Evolutionary conservation across 116 monocot genomes (phyloP), one percentile per base, ranked within the genome.

Genomic region (Dioscorea cayenensis): DNA sequence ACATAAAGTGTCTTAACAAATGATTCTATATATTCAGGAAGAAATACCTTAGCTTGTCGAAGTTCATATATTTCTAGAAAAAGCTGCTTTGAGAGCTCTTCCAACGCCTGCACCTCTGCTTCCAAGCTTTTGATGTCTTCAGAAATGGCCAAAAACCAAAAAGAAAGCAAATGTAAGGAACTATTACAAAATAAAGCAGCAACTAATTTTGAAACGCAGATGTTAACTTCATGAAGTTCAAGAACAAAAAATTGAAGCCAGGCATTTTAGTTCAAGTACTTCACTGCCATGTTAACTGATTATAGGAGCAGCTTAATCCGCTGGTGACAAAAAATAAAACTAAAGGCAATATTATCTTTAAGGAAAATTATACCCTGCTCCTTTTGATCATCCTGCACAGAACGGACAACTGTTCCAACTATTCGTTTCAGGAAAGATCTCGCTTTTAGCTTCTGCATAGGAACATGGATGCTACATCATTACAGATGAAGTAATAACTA

Each of bases 11-110:
- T 2, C 7, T 21, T 21, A 19, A 21, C 38, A 29, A 70, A 6
- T 55, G 2, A 10, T 43, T 43, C 6, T 5, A 68, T 3, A 69
- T 51, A 63, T 7, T 21, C 27, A 73, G 27, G 23, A 71, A 13
- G 65, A 73, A 23, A 66, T 4, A 97, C 97, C 86, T 97, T 97
- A 61, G 97, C 97, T 77, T 93, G 88, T 66, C 93, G 93, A 75
- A 97, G 91, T 71, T 97, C 97, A 83, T 89, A 95, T 59, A 95
- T 84, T 66, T 95, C 95, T 69, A 95, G 90, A 76, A 95, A 95
- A 27, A 95, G 69, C 65, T 92, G 92, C 75, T 92, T 95, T 60
- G 95, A 92, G 35, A 95, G 92, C 67, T 95, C 95, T 81, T 95
- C 92, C 60, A 90, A 76, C 60, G 82, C 92, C 73, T 87, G 90